Evolutionary conservation across 257 asterid species (phyloP).

Genomic region (Solanum sparsipilum): DNA sequence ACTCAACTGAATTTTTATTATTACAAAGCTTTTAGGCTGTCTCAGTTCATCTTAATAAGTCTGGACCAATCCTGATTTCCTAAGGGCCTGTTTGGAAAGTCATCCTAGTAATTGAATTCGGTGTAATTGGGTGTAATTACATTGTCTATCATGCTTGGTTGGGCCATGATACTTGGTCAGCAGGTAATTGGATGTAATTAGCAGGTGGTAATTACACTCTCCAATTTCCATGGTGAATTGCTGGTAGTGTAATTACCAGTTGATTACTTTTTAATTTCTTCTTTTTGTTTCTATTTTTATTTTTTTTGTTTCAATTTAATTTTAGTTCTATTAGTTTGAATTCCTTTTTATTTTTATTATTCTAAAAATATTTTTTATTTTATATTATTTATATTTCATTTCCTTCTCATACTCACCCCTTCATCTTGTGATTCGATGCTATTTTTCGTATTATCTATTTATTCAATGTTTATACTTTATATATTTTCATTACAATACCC

Average conservation of each 20-base stretch:
- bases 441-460: no score
- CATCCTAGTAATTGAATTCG: background rate
- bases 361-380: no score
- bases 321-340: no score
- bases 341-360: no score
- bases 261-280: no score
- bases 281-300: no score
- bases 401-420: no score
- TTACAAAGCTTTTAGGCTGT: background rate
- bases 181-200: background rate
- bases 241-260: no score
- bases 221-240: background rate
- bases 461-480: no score
- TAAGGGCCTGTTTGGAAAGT: background rate
- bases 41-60: background rate
- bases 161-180: background rate
- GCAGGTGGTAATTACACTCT: background rate
- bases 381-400: no score
- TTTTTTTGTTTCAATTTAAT: no score
- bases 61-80: background rate
- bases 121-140: background rate
- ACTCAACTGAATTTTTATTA: background rate
- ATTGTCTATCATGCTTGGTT: background rate
- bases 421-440: no score
- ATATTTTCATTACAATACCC: background rate